Evolutionary conservation across 805 yeast species (phyloP), one percentile per base, ranked within the genome.

Genomic region (Yamadazyma laniorum): DNA sequence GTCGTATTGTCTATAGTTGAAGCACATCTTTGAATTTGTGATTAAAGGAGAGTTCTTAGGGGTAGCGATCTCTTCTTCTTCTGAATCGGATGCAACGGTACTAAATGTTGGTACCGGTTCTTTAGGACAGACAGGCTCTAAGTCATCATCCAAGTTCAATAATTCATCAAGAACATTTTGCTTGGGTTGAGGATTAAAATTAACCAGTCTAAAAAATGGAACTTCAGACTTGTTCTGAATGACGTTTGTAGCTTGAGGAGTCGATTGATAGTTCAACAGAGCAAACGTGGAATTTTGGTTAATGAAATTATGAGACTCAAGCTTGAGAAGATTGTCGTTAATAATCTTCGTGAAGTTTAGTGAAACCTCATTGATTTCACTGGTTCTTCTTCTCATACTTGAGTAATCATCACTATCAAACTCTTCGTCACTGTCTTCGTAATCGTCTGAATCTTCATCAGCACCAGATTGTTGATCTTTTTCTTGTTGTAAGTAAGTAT

Each of bases 251-350:
- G 22, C 15, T 22, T 35, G 35, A 15, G 14, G 13, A n/a, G 25
- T 23, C 23, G 21, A 16, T 21, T 36, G 35, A 30, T 35, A 22
- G 31, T 32, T 37, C n/a, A 39, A 29, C 5, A 33, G 12, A 13
- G 32, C 14, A 37, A 40, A 43, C 9, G 47, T 28, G 4, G 30
- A 19, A 15, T 30, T 23, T 18, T 33, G 37, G 28, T 35, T 30
- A 7, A 35, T 21, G 32, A 61, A 61, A 28, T 53, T 51, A 14
- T 25, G 14, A 33, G 41, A 45, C 9, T 59, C 44, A 35, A 65
- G 62, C 19, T 53, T 52, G 25, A 64, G 54, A 32, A 67, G 52
- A 39, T 64, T 66, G 27, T 66, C 74, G 39, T 65, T 63, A 39
- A 67, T 50, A 29, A 64, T 58, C 51, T 65, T 58, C 19, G 62